These are phyloP conservation scores for Mangifera indica DNA, from an alignment of 345 rosid genomes.

Conservation along the genomic window DNA sequence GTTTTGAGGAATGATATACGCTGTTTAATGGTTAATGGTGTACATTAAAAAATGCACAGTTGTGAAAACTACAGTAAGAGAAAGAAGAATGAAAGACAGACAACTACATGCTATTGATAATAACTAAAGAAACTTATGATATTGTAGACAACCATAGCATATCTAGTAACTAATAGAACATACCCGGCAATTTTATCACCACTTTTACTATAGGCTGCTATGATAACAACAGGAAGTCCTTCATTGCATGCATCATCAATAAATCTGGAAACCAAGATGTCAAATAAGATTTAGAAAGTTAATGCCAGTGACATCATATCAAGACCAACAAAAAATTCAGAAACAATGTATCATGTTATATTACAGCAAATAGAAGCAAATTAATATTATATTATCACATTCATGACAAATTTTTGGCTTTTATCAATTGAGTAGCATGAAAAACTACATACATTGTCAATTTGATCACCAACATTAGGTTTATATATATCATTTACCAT, in stretches of 20 bases:
- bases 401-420: neutral
- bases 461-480: neutral
- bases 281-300: neutral
- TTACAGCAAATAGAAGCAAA: too few relatives aligned
- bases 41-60: neutral
- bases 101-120: neutral
- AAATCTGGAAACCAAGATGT: constrained; percentile 52
- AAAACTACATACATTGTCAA: neutral
- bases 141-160: neutral
- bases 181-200: constrained; percentile 83
- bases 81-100: neutral
- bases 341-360: neutral
- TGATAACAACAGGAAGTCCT: constrained; percentile 62
- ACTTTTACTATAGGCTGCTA: constrained; percentile 62
- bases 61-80: neutral
- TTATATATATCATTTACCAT: neutral
- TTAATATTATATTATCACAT: neutral
- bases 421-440: neutral
- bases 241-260: constrained; percentile 60
- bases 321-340: neutral
- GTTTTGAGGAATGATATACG: too few relatives aligned
- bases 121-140: neutral
- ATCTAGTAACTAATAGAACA: constrained; percentile 9
- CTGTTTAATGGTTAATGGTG: neutral
- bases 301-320: neutral